Evolutionary conservation across 2,329 filamentous ascomycete genomes (phyloP), one percentile per base, ranked within the genome.

Genomic region (Capronia coronata): DNA sequence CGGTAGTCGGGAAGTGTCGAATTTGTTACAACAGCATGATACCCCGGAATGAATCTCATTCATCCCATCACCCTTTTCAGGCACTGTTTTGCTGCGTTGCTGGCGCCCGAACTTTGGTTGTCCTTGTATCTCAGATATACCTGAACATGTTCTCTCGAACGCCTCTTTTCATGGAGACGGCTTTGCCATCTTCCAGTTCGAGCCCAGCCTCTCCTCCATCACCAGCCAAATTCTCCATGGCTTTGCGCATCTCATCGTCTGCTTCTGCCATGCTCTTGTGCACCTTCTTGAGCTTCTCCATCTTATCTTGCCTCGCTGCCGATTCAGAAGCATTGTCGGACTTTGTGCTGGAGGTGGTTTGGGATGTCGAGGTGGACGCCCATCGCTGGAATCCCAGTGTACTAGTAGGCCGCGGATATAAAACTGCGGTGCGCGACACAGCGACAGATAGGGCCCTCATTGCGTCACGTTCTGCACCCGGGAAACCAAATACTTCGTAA

Each of bases 141-240:
- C 59, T 52, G 64, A 89, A 89, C 84, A 88, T 88, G 59, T 88
- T 88, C 45, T 83, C 79, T 64, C 76, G 82, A 9, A 90, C 86
- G 29, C 82, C 76, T 43, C 84, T 72, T 68, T 87, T 89, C 76
- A 90, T 83, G 0, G 82, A 74, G 4, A 80, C 80, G 0, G 86
- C 79, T 63, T 83, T 76, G 0, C 86, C 86, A 59, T 87, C 76
- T 64, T 90, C 86, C 52, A 86, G 83, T 65, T 89, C 85, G 3
- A 90, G 70, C 1, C 85, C 86, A 2, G 83, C 73, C 21, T 76
- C 77, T 7, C 86, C 85, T 2, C 85, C 85, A 35, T 83, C 84
- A 0, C 86, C 85, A 0, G 83, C 75, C 23, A 83, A 70, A 9
- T 75, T 78, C 58, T 85, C 81, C 60, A 90, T 74, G 53, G 81